Evolutionary conservation across 495 filamentous ascomycete genomes (phyloP), one percentile per base, ranked within the genome.

Genomic region (Aspergillus heteromorphus): DNA sequence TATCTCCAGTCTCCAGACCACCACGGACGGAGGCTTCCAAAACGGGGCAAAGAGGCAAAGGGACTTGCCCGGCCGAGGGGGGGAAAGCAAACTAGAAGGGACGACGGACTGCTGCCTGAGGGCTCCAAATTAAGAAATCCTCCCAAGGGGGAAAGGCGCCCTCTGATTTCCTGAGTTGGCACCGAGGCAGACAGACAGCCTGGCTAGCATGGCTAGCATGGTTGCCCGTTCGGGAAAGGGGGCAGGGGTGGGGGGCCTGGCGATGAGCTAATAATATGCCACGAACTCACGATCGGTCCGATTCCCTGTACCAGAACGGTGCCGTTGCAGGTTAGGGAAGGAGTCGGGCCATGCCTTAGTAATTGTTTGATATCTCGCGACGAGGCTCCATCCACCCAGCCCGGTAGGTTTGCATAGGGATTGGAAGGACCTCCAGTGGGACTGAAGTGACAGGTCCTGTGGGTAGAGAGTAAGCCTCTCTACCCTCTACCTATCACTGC

Each of bases 101-200:
- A 29, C 18, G 25, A 25, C 23, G 51, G 20, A 17, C n/a, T 49
- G 34, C 54, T 57, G 55, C 51, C 49, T 54, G 47, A 54, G 51
- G 54, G 49, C 51, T 57, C 55, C 55, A 55, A 56, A 55, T 55
- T 55, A 57, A 53, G 59, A 58, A 47, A 29, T 36, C 45, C 40
- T 36, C 45, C 40, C 34, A 53, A 21, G 25, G 21, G 34, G 27
- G 29, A 53, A 38, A 14, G 34, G 34, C 34, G 34, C 34, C 34
- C 11, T 38, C 0, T 9, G 2, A 30, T 29, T 48, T 53, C 53
- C 48, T 51, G 57, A 48, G 54, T 36, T 57, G 51, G 54, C 58
- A 42, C 38, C 48, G 40, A 30, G 56, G 51, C 36, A 48, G 49
- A 48, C 48, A 43, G n/a, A n/a, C n/a, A n/a, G n/a, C n/a, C n/a